Evolutionary conservation across 2,329 filamentous ascomycete genomes (phyloP), one percentile per base, ranked within the genome.

Genomic region (Thelonectria discophora): DNA sequence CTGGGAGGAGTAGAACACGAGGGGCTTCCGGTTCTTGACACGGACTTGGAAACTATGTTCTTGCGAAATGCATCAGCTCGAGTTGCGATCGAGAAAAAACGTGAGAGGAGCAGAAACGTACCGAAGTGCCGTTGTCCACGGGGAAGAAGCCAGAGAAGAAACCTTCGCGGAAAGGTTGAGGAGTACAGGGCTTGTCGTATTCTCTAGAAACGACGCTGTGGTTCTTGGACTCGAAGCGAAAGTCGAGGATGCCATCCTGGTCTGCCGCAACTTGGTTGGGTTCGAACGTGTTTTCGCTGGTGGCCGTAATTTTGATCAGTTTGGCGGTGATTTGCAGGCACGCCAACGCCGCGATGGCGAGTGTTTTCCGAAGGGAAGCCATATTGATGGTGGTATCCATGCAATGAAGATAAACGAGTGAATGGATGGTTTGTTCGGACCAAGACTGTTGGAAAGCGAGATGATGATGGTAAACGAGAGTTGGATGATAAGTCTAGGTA

Each of bases 1-100:
- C 43, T 77, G 76, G 7, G 75, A 76, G n/a, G 77, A 79, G 63
- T 78, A 79, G 66, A 79, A 78, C n/a, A 70, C 68, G 9, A 74
- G 70, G 32, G 77, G 74, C 1, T 77, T 70, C 6, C 71, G 74
- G 61, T 70, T 63, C 51, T 73, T 72, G 58, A 79, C 51, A 2
- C 62, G 71, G 57, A 79, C 74, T 55, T 71, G 71, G 68, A 78
- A 79, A 21, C 77, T 66, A 45, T 77, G 68, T 64, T 72, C 67
- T 76, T 78, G 21, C 13, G 30, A 2, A 5, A n/a, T 39, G 66
- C 55, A 37, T 54, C 20, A 55, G 48, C 10, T 8, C n/a, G 21
- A 20, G n/a, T 18, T 55, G 43, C 32, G n/a, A n/a, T n/a, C 32
- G 39, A 15, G 40, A 12, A 27, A 4, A 45, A 21, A 32, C 7